Evolutionary conservation across 768 basidiomycete genomes (phyloP).

Genomic region (Amanita rubescens): DNA sequence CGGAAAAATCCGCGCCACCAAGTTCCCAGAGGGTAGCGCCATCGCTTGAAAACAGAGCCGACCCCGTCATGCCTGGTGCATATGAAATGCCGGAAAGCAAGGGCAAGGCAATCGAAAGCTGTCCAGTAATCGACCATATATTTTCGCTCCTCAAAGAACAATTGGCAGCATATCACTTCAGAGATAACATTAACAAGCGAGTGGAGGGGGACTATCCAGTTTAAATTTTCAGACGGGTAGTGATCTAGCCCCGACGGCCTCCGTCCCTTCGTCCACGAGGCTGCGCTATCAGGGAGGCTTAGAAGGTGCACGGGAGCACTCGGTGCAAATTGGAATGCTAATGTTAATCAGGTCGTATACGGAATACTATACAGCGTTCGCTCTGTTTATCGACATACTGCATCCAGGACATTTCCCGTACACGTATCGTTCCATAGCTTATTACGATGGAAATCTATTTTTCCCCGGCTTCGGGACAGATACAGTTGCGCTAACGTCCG

Average conservation of each 20-base stretch:
- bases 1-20: not conserved
- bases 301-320: not conserved
- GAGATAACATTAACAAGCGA: not conserved
- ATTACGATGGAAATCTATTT: slow-evolving; percentile 14
- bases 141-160: not conserved
- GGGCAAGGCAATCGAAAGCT: not conserved
- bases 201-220: not conserved
- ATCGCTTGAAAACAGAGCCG: not conserved
- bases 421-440: not conserved
- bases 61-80: slow-evolving; percentile 4
- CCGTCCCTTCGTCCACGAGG: not conserved
- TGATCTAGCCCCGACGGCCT: not conserved
- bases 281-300: not conserved
- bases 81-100: not conserved
- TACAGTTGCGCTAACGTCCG: slow-evolving; percentile 31
- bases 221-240: not conserved
- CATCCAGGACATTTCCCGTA: not conserved
- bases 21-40: not conserved
- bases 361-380: not conserved
- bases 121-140: not conserved
- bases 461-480: slow-evolving; percentile 27
- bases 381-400: not conserved
- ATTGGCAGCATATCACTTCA: not conserved
- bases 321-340: not conserved
- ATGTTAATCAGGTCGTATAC: not conserved